Evolutionary conservation across 495 filamentous ascomycete species (phyloP).

Genomic region (Barbatosphaeria neglecta): DNA sequence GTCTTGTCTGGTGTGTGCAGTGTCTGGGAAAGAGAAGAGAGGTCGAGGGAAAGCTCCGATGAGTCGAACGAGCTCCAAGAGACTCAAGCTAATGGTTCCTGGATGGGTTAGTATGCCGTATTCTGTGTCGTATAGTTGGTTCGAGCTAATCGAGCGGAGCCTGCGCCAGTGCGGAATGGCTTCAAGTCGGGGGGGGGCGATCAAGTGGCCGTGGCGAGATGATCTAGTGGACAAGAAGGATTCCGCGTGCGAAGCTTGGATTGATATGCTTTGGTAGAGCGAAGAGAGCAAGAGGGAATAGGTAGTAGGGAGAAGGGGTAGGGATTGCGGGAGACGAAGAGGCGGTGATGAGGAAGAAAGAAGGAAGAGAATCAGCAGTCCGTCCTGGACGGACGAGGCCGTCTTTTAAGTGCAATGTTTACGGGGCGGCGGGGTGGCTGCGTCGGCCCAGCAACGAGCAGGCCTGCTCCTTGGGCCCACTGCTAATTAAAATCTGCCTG

Average conservation of each 20-base stretch:
- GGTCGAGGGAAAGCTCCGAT: constrained; percentile 25
- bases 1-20: constrained; percentile 27
- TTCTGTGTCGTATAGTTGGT: not conserved
- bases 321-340: constrained; percentile 10
- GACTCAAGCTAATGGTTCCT: constrained; percentile 56
- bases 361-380: constrained; percentile 11
- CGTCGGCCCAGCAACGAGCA: constrained; percentile 2
- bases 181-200: constrained; percentile 34
- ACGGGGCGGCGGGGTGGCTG: not conserved
- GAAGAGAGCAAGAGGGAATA: constrained; percentile 7
- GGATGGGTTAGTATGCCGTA: constrained; percentile 38
- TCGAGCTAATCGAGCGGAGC: constrained; percentile 36
- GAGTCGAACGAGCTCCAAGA: constrained; percentile 47
- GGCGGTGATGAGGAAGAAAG: constrained; percentile 12
- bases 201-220: constrained; percentile 28
- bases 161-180: constrained; percentile 21
- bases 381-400: not conserved
- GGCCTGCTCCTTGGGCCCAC: not conserved
- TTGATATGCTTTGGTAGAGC: constrained; percentile 7
- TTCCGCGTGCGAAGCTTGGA: constrained; percentile 18
- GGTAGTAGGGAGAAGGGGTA: constrained; percentile 21
- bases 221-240: constrained; percentile 29
- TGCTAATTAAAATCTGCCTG: too few species aligned
- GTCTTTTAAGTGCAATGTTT: constrained; percentile 2
- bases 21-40: constrained; percentile 10